A percentile compares a stretch with the other conserved stretches of the same genome.
These are phyloP conservation scores for Chenopodium berlandieri DNA, from an alignment of 148 eudicot species.

Conservation along the genomic window DNA sequence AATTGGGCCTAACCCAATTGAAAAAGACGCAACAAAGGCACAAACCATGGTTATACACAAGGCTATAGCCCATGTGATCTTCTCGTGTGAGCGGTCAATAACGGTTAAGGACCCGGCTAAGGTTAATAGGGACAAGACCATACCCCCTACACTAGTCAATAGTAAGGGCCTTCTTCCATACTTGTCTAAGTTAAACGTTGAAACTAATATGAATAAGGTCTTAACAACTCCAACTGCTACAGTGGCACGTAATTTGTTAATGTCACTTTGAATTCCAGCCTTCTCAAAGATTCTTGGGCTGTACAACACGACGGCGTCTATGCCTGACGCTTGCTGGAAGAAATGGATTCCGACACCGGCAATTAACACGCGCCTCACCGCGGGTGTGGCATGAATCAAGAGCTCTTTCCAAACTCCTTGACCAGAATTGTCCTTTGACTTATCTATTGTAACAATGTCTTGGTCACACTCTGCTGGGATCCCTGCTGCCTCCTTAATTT, in stretches of 20 bases:
- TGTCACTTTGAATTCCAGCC: constrained; percentile 53
- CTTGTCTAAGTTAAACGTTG: constrained; percentile 58
- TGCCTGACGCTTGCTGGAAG: constrained; percentile 68
- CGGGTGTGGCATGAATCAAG: constrained; percentile 41
- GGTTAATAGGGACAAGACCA: constrained; percentile 43
- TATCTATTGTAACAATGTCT: constrained; percentile 46
- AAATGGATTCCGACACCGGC: constrained; percentile 69
- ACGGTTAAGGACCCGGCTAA: constrained; percentile 42
- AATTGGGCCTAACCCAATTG: constrained; percentile 75
- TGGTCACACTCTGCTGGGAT: constrained; percentile 59
- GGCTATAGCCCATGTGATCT: constrained; percentile 45
- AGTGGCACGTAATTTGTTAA: constrained; percentile 45
- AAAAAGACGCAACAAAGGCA: constrained; percentile 52
- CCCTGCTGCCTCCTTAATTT: constrained; percentile 70
- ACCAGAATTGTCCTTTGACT: constrained; percentile 30
- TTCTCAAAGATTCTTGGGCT: constrained; percentile 58
- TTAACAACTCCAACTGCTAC: constrained; percentile 69
- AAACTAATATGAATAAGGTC: constrained; percentile 54
- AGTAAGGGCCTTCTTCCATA: constrained; percentile 60
- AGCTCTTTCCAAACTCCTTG: constrained; percentile 64
- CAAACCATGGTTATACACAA: constrained; percentile 42
- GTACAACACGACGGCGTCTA: constrained; percentile 74
- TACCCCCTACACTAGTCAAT: constrained; percentile 52
- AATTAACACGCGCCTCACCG: constrained; percentile 54
- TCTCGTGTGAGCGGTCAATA: constrained; percentile 41